A percentile compares a stretch with the other conserved stretches of the same genome.
These are phyloP conservation scores for Kickxella alabastrina DNA, from an alignment of 192 early-diverging fungal species.

Conservation along the genomic window DNA sequence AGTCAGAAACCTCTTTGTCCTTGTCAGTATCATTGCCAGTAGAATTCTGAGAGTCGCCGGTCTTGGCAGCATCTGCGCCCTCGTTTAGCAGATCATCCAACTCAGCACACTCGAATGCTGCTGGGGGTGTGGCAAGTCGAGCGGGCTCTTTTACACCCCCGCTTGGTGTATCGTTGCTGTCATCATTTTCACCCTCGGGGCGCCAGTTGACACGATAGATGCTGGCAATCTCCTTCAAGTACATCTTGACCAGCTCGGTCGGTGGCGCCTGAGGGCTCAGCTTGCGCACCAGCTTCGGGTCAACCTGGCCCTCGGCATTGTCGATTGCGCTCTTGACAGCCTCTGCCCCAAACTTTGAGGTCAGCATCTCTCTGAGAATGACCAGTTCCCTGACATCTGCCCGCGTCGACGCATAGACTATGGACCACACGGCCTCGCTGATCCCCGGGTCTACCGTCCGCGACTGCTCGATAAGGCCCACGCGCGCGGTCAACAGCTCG, in stretches of 20 bases:
- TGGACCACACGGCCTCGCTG: constrained; percentile 78
- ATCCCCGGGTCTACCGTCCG: constrained; percentile 81
- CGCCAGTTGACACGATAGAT: constrained; percentile 74
- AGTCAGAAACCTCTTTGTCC: neutral
- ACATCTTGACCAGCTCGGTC: constrained; percentile 71
- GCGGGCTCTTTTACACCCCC: constrained; percentile 17
- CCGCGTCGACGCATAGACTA: constrained; percentile 89
- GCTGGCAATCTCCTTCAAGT: constrained; percentile 85
- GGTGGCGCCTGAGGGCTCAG: constrained; percentile 77
- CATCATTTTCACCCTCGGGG: constrained; percentile 47
- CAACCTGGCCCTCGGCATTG: constrained; percentile 70
- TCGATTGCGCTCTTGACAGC: constrained; percentile 70
- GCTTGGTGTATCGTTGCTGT: constrained; percentile 13
- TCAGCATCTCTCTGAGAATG: constrained; percentile 73
- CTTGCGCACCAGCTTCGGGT: constrained; percentile 73
- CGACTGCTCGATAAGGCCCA: constrained; percentile 80
- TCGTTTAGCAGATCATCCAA: neutral
- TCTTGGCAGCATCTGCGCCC: constrained; percentile 1
- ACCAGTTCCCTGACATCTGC: constrained; percentile 80
- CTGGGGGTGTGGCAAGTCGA: neutral
- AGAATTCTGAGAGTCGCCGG: neutral
- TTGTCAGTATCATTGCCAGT: too few relatives aligned
- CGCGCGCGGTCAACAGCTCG: constrained; percentile 81
- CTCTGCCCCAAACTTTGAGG: constrained; percentile 80
- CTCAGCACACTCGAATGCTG: neutral